phyloP scores from a whole-genome alignment of 495 filamentous ascomycete species.

The Elasticomyces elasticus region DNA sequence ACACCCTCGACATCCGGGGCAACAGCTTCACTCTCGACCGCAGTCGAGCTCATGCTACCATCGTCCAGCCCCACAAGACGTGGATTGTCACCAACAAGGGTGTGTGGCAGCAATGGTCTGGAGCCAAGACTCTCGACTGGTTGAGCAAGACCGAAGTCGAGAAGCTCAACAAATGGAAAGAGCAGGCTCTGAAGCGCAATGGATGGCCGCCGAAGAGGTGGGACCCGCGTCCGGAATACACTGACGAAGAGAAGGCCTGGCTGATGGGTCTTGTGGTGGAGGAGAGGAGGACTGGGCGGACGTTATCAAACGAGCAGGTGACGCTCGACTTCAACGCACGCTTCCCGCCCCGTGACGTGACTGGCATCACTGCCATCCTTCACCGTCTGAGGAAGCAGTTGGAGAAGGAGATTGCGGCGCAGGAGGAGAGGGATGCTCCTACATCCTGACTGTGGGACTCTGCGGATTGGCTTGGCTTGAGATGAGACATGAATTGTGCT shows the following conservation, averaged over 20 bases:
- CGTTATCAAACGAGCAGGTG: background rate
- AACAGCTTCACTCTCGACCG: conserved; percentile 4
- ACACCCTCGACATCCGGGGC: background rate
- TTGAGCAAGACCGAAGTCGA: background rate
- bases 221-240: background rate
- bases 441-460: no score
- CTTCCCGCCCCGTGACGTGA: background rate
- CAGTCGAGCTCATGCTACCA: background rate
- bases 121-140: conserved; percentile 2
- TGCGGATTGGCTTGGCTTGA: no score
- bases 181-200: conserved; percentile 4
- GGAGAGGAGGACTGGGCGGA: no score
- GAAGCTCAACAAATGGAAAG: conserved; percentile 8
- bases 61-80: background rate
- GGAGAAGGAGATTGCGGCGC: no score
- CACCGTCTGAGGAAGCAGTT: background rate
- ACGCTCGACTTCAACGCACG: background rate
- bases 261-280: background rate
- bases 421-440: no score
- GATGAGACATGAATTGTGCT: no score
- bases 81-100: conserved; percentile 10
- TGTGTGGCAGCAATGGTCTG: background rate
- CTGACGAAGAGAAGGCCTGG: background rate
- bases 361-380: background rate
- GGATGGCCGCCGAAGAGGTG: conserved; percentile 5